Evolutionary conservation across 1,139 yeast species (phyloP), one percentile per base, ranked within the genome.

Genomic region (Yamadazyma trypodendri): DNA sequence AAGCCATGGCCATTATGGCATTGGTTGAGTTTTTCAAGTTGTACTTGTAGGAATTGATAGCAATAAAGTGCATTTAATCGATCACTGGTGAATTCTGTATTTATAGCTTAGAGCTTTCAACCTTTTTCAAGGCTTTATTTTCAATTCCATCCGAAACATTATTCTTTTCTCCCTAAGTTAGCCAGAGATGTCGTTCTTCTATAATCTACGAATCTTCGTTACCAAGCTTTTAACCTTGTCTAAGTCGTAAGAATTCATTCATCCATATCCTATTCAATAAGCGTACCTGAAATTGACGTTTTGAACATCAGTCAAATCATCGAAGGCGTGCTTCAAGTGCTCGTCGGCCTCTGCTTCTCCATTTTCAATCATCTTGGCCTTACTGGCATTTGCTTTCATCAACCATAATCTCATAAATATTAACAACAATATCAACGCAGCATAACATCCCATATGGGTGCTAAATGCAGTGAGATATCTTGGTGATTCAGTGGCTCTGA

Each of bases 251-350:
- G 3, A n/a, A 18, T 29, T 18, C 24, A 29, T 29, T 18, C 24
- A 29, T 24, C 38, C 7, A 25, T 25, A 25, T 9, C 13, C 20
- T 27, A 27, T 9, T 15, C 46, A 63, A 41, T 56, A 59, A 13
- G 52, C 51, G 40, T 65, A 66, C 42, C 70, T 58, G 43, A 67
- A 67, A 32, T 56, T 56, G 35, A 50, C 50, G 42, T 67, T 66
- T 41, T 67, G 62, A 31, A 60, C 48, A 49, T 67, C 72, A n/a
- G 72, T 65, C 40, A 63, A 45, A 46, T 67, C 72, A 34, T 54
- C 54, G 34, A 58, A 56, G 5, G 60, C 65, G 35, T 54, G 58
- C 23, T 48, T 49, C 40, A 45, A 49, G 32, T 45, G 43, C 3
- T 20, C 45, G 34, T 50, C 55, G n/a, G 36, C 34, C 8, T 45